Evolutionary conservation across 768 basidiomycete species (phyloP).

Genomic region (Amanita muscaria): DNA sequence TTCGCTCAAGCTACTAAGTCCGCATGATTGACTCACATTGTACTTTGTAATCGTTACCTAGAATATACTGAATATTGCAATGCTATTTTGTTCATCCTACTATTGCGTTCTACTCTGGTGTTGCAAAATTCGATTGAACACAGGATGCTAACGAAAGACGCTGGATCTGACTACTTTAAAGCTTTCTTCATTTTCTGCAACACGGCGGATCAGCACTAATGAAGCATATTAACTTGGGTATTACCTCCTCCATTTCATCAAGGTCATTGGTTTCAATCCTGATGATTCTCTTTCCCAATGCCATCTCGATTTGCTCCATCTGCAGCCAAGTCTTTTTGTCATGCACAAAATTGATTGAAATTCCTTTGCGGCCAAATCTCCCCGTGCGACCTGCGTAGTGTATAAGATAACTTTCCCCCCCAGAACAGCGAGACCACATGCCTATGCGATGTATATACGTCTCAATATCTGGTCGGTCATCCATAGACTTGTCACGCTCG

Average conservation of each 20-base stretch:
- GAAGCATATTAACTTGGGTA: constrained; percentile 16
- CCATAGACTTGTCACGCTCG: constrained; percentile 45
- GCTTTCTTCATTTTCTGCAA: constrained; percentile 76
- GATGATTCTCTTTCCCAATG: constrained; percentile 68
- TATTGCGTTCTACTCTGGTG: too few relatives aligned
- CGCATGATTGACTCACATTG: constrained; percentile 12
- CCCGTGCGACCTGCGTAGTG: constrained; percentile 96
- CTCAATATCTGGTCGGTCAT: constrained; percentile 78
- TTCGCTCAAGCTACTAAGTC: constrained; percentile 68
- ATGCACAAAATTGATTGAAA: constrained; percentile 97
- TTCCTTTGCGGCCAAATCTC: constrained; percentile 93
- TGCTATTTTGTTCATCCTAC: not conserved
- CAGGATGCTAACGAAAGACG: too few relatives aligned
- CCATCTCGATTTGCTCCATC: constrained; percentile 84
- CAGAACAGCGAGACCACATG: constrained; percentile 25
- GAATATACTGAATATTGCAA: not conserved
- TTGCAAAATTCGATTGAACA: too few relatives aligned
- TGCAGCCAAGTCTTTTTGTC: constrained; percentile 80
- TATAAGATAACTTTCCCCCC: too few relatives aligned
- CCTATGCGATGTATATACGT: constrained; percentile 98
- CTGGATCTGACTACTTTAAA: constrained; percentile 34
- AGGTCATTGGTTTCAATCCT: constrained; percentile 85
- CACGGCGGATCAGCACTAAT: not conserved
- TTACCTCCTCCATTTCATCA: constrained; percentile 89
- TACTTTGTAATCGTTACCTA: not conserved